Conservation (phyloP, 2,329 filamentous ascomycete species). For the Curvularia sp. region DNA sequence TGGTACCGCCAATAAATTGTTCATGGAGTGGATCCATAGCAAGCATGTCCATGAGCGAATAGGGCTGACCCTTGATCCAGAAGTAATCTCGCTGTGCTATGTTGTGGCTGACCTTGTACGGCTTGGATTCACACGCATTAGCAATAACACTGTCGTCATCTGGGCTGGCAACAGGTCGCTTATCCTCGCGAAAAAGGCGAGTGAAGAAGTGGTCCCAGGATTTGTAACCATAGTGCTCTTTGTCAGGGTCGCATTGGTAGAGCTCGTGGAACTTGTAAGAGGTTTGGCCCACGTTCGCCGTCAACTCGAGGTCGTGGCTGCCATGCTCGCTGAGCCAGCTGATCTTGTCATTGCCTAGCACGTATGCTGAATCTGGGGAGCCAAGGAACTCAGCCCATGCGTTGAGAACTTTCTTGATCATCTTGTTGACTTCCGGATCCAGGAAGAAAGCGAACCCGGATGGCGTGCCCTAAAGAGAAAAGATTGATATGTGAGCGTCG, state of each 20-base stretch:
- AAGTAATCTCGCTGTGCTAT: conserved; percentile 67
- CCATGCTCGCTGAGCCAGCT: conserved; percentile 54
- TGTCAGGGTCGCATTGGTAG: conserved; percentile 65
- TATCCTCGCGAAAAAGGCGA: conserved; percentile 60
- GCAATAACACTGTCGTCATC: conserved; percentile 64
- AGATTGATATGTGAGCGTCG: neutral
- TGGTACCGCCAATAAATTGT: conserved; percentile 67
- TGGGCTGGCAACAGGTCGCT: conserved; percentile 65
- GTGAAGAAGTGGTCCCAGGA: conserved; percentile 78
- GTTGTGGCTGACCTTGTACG: conserved; percentile 60
- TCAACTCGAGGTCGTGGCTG: conserved; percentile 42
- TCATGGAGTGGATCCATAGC: conserved; percentile 61
- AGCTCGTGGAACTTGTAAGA: conserved; percentile 64
- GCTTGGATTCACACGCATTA: conserved; percentile 70
- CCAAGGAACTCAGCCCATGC: conserved; percentile 54
- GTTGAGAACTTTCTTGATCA: conserved; percentile 61
- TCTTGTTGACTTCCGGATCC: conserved; percentile 49
- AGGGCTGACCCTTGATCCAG: conserved; percentile 74
- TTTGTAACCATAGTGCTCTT: conserved; percentile 65
- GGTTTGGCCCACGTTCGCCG: conserved; percentile 28
- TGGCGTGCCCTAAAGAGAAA: conserved; percentile 25
- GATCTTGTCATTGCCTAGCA: conserved; percentile 45
- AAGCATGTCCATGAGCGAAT: conserved; percentile 71
- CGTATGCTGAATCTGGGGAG: conserved; percentile 48
- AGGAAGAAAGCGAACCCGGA: conserved; percentile 62